Evolutionary conservation across 2,329 filamentous ascomycete genomes (phyloP), one percentile per base, ranked within the genome.

Genomic region (Lomentospora prolificans): DNA sequence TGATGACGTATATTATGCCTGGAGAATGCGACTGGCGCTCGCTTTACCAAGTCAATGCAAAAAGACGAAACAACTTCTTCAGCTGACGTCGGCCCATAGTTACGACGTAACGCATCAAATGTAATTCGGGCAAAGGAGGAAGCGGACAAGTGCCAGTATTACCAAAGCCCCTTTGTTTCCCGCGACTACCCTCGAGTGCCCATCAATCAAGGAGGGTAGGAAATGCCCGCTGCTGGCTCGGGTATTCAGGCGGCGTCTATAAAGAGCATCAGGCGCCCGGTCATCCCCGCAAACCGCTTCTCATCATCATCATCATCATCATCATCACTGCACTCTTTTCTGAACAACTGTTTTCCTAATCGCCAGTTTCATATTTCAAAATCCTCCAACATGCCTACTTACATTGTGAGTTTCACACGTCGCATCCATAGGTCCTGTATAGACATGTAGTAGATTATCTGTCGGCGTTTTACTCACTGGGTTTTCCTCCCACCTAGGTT

Each of bases 401-500:
- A 79, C 70, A 81, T 82, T 65, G 79, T 81, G 68, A 62, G 71
- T 60, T 51, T 24, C n/a, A 24, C 12, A 10, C 27, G 39, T 27
- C 27, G 27, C n/a, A 9, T 41, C 30, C n/a, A 50, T 28, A 17
- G 39, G 9, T 36, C 28, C 55, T 62, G 64, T 31, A 66, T 59
- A 51, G 14, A 12, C 19, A 55, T 5, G 14, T 12, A n/a, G n/a
- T n/a, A n/a, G n/a, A n/a, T n/a, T n/a, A 33, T 12, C 30, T 33
- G 6, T 33, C 30, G 12, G 12, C 22, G 12, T 6, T 8, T 30
- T 28, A 28, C 51, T 46, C 24, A 33, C 28, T 36, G 4, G 41
- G n/a, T 10, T 28, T n/a, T 30, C 9, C 7, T 24, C 27, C 59
- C n/a, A n/a, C 31, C n/a, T 36, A 96, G 90, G 82, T 96, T 61